Base-by-base conservation (phyloP, 176 grass and related monocot species). In the Phoenix roebelenii region DNA sequence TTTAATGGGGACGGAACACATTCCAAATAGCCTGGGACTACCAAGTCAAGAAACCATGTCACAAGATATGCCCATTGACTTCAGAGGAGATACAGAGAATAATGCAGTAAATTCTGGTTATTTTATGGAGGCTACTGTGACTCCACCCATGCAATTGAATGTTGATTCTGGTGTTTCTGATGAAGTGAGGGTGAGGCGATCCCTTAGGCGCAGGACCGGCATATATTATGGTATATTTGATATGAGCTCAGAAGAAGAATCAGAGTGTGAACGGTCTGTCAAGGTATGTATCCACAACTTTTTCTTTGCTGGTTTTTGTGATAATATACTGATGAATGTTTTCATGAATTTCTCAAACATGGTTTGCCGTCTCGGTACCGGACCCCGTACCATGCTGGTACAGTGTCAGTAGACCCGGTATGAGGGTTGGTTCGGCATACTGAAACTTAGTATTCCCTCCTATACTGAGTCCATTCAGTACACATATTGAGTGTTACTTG, bases 141-240 rank as follows among this genome's bases (percentile, higher is more conserved):
- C 59, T 61, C 25, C 26, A 4, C 14, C 16, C 3, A 35, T 61
- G 18, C 25, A 35, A 28, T 35, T 35, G 28, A 28, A 61, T 5
- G 16, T 17, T 19, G 10, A 18, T 35, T 15, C 15, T 20, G 23
- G 17, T 61, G 28, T 6, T 22, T 61, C 16, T 35, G 59, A 35
- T 17, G 59, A 61, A 61, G 28, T 44, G 59, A 61, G 32, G 59
- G 16, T 39, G 16, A 61, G 32, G 32, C 59, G 59, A 35, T 61
- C 59, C 1, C 59, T 61, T 3, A 30, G 59, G 59, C 59, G 2
- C 59, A 25, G 16, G n/a, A 61, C 16, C 20, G 26, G 28, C 10
- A 59, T 26, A 16, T 59, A 59, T 26, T 59, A 59, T 59, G 57
- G 57, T 18, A 28, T 61, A 19, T 61, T 61, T 44, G 59, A 61